Evolutionary conservation across 2,329 filamentous ascomycete genomes (phyloP).

Genomic region (Phaeosphaeria sp.): DNA sequence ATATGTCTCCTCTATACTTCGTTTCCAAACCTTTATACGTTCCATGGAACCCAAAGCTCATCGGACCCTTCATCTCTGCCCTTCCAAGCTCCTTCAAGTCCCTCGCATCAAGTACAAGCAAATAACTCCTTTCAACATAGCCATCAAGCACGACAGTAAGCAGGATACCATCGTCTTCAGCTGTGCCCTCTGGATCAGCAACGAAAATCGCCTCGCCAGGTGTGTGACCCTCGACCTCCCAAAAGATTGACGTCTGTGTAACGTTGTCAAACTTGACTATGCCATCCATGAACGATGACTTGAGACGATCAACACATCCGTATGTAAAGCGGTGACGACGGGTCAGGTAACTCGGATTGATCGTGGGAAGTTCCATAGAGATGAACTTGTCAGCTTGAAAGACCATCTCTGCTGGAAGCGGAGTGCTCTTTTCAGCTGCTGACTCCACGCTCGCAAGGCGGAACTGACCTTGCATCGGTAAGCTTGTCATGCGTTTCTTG

Average conservation of each 20-base stretch:
- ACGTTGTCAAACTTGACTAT: conserved; percentile 70
- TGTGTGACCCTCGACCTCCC: conserved; percentile 67
- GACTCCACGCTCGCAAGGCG: conserved; percentile 44
- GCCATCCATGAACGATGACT: conserved; percentile 66
- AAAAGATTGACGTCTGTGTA: conserved; percentile 60
- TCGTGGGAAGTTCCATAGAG: conserved; percentile 66
- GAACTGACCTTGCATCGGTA: conserved; percentile 40
- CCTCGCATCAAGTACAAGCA: conserved; percentile 69
- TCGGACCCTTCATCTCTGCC: conserved; percentile 66
- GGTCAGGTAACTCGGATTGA: conserved; percentile 64
- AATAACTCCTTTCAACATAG: conserved; percentile 63
- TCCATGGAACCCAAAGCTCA: conserved; percentile 72
- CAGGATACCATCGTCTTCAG: conserved; percentile 69
- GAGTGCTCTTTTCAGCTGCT: conserved; percentile 15
- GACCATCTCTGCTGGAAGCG: conserved; percentile 14
- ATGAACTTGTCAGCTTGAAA: conserved; percentile 52
- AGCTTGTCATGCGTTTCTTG: conserved; percentile 30
- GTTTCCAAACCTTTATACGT: conserved; percentile 48
- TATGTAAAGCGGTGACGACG: conserved; percentile 68
- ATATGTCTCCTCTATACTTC: conserved; percentile 23
- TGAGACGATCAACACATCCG: conserved; percentile 61
- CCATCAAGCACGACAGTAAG: conserved; percentile 71
- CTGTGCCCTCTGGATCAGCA: conserved; percentile 54
- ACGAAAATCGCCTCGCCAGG: conserved; percentile 76
- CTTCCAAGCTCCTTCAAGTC: conserved; percentile 69